phyloP scores from a whole-genome alignment of 2,329 filamentous ascomycete species.

The Nakataea oryzae region DNA sequence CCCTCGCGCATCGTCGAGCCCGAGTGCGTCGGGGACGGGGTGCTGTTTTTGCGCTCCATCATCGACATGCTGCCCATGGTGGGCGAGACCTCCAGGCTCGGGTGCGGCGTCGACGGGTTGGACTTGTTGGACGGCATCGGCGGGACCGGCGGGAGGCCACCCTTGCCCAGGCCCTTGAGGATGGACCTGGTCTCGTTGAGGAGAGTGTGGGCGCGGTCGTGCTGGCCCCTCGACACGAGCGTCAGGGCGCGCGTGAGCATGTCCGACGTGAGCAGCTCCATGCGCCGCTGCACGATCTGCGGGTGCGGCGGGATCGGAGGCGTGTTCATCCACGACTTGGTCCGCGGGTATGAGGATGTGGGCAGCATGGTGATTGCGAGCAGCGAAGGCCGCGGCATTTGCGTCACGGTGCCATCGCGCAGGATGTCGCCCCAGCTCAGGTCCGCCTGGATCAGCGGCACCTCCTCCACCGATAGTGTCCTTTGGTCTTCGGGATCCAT shows the following conservation, averaged over 20 bases:
- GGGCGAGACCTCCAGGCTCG: slow-evolving; percentile 31
- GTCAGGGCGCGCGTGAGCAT: slow-evolving; percentile 92
- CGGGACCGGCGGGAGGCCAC: slow-evolving; percentile 81
- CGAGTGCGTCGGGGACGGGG: slow-evolving; percentile 43
- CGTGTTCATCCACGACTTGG: slow-evolving; percentile 49
- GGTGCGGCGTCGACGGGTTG: slow-evolving; percentile 37
- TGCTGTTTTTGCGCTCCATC: slow-evolving; percentile 44
- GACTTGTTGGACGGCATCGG: slow-evolving; percentile 39
- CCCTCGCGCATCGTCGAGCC: slow-evolving; percentile 14
- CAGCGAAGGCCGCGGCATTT: slow-evolving; percentile 80
- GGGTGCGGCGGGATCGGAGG: slow-evolving; percentile 93
- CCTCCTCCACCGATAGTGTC: slow-evolving; percentile 78
- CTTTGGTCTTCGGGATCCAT: slow-evolving; percentile 80
- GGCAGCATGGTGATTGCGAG: slow-evolving; percentile 95
- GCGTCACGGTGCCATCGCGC: slow-evolving; percentile 74
- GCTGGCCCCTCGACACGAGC: slow-evolving; percentile 80
- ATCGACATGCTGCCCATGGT: slow-evolving; percentile 27
- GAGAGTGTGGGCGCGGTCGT: slow-evolving; percentile 87
- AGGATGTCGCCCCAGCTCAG: slow-evolving; percentile 89
- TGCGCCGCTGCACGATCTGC: slow-evolving; percentile 86
- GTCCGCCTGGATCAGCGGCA: slow-evolving; percentile 91
- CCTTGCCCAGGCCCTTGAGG: slow-evolving; percentile 90
- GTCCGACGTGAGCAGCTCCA: slow-evolving; percentile 95
- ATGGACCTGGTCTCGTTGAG: slow-evolving; percentile 91
- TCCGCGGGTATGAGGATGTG: slow-evolving; percentile 49